Conservation (phyloP, 305 asterid genomes). For the Stenogyne calaminthoides region DNA sequence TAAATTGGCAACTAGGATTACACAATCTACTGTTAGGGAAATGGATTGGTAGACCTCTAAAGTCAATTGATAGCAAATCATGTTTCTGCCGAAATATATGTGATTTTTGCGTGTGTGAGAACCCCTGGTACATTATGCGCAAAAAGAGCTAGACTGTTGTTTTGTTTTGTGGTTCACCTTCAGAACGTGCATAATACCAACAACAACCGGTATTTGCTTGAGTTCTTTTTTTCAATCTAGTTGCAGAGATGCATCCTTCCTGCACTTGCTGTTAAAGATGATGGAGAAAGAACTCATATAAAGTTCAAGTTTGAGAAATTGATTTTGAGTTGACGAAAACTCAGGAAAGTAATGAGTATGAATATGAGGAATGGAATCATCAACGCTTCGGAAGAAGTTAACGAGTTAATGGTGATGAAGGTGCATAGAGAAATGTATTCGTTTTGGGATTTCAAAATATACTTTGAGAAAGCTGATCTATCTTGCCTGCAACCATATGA, state of each 20-base stretch:
- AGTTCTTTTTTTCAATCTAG: conserved; percentile 15
- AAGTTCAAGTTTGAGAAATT: neutral
- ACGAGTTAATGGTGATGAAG: neutral
- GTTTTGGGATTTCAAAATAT: neutral
- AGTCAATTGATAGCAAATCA: neutral
- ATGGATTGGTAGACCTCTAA: neutral
- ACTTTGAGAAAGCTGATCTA: neutral
- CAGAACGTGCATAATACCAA: neutral
- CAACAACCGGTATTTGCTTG: neutral
- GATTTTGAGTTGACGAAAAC: neutral
- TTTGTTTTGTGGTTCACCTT: neutral
- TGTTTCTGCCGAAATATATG: neutral
- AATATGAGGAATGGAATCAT: neutral
- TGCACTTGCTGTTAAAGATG: neutral
- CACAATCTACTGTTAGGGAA: no score
- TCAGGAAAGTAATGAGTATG: neutral
- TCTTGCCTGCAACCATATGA: neutral
- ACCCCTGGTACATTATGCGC: conserved; percentile 5
- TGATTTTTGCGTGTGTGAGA: neutral
- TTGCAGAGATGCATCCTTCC: neutral
- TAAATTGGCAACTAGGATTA: no score
- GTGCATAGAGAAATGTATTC: neutral
- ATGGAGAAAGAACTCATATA: neutral
- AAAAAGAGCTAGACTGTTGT: conserved; percentile 11
- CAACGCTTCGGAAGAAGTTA: neutral